These are phyloP conservation scores for Metarhizium humberi DNA, from an alignment of 2,329 filamentous ascomycete species.

Conservation along the genomic window DNA sequence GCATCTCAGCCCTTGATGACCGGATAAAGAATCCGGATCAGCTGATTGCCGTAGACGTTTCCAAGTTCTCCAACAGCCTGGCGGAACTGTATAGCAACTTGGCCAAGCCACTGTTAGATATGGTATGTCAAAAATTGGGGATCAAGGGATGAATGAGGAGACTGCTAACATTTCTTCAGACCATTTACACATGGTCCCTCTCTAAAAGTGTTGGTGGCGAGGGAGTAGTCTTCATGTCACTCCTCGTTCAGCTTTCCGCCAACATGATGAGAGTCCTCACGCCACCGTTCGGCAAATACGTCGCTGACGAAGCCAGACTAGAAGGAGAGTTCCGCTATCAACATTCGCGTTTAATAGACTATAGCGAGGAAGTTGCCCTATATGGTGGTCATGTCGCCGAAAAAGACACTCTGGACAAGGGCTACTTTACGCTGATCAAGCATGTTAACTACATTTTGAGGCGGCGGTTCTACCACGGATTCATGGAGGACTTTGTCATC, in stretches of 20 bases:
- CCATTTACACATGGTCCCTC: slow-evolving; percentile 89
- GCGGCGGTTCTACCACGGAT: slow-evolving; percentile 88
- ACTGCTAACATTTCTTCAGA: slow-evolving; percentile 30
- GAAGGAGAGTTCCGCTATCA: slow-evolving; percentile 96
- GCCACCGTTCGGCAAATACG: slow-evolving; percentile 93
- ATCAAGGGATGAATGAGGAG: too few relatives aligned
- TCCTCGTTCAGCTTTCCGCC: slow-evolving; percentile 88
- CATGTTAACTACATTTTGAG: slow-evolving; percentile 95
- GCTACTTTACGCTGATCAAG: slow-evolving; percentile 98
- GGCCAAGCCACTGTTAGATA: slow-evolving; percentile 88
- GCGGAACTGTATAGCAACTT: slow-evolving; percentile 95
- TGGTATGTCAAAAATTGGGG: slow-evolving; percentile 42
- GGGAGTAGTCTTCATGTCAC: slow-evolving; percentile 87
- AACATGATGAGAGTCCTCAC: slow-evolving; percentile 90
- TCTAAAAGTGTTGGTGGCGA: slow-evolving; percentile 94
- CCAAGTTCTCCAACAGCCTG: slow-evolving; percentile 90
- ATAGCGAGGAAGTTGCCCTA: slow-evolving; percentile 88
- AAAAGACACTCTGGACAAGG: slow-evolving; percentile 94
- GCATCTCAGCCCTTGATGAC: slow-evolving; percentile 88
- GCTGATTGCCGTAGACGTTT: slow-evolving; percentile 91
- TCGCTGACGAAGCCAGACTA: slow-evolving; percentile 86
- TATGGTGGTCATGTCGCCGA: slow-evolving; percentile 89
- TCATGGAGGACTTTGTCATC: slow-evolving; percentile 99
- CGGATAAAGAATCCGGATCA: slow-evolving; percentile 98
- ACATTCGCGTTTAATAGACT: slow-evolving; percentile 89